Conservation (phyloP, 345 rosid species). For the Trapa bicornis region DNA sequence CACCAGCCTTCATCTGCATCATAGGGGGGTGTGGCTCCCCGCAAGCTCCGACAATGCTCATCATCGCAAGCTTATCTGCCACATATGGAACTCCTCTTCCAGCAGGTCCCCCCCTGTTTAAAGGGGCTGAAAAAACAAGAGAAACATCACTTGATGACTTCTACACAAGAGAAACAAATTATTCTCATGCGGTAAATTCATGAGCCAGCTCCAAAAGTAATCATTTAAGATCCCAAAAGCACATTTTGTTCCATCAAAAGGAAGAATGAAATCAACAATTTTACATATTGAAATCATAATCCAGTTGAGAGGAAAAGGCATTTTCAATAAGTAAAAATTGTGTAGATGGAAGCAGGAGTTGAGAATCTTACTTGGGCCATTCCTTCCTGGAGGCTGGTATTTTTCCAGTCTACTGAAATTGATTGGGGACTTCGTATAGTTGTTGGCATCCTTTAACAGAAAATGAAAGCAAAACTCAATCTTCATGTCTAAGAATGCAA, state of each 20-base stretch:
- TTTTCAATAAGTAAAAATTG: neutral
- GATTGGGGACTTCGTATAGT: slow-evolving; percentile 33
- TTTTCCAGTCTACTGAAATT: slow-evolving; percentile 30
- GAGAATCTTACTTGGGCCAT: slow-evolving; percentile 52
- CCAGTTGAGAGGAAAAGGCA: neutral
- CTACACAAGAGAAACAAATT: neutral
- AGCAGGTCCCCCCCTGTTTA: slow-evolving; percentile 27
- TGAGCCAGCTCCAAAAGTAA: neutral
- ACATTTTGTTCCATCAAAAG: neutral
- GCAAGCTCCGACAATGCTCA: slow-evolving; percentile 31
- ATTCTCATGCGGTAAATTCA: neutral
- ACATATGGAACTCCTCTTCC: slow-evolving; percentile 35
- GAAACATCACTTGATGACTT: neutral
- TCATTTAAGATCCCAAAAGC: neutral
- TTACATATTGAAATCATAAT: no score
- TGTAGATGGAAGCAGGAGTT: neutral
- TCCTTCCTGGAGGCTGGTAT: slow-evolving; percentile 68
- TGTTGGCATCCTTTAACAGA: slow-evolving; percentile 27
- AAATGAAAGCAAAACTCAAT: neutral
- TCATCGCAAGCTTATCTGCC: slow-evolving; percentile 37
- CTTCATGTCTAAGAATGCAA: neutral
- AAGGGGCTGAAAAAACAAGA: slow-evolving; percentile 5
- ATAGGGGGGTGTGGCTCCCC: slow-evolving; percentile 20
- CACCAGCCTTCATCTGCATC: slow-evolving; percentile 50
- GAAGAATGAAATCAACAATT: neutral